Evolutionary conservation across 2,329 filamentous ascomycete genomes (phyloP).

Genomic region (Pestalotiopsis sp.): DNA sequence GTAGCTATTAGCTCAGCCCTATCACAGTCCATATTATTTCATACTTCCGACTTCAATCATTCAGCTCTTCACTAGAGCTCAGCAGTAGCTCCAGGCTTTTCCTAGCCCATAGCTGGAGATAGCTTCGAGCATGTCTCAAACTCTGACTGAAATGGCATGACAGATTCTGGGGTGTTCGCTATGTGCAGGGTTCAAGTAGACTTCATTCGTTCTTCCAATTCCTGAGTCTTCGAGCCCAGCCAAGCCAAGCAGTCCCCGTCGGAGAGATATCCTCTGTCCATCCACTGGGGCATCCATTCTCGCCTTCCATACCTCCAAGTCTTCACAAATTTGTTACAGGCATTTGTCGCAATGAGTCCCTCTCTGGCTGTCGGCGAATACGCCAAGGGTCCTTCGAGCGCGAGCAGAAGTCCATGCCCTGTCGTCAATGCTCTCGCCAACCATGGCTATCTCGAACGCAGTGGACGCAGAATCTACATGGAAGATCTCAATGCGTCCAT

Average conservation of each 20-base stretch:
- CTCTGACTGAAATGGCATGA: background rate
- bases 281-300: background rate
- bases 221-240: background rate
- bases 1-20: background rate
- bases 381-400: background rate
- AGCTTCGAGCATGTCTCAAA: background rate
- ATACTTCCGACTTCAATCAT: background rate
- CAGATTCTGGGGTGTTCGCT: background rate
- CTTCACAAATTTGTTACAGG: background rate
- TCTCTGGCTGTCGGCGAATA: constrained; percentile 9
- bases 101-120: background rate
- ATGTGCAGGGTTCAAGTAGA: constrained; percentile 1
- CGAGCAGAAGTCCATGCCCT: constrained; percentile 23
- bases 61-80: background rate
- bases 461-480: constrained; percentile 14
- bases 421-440: constrained; percentile 25
- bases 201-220: background rate
- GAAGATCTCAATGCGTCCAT: background rate
- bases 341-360: background rate
- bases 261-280: background rate
- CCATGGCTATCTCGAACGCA: constrained; percentile 23
- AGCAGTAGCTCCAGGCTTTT: background rate
- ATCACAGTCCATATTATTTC: background rate
- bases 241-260: background rate
- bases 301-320: background rate